phyloP scores from a whole-genome alignment of 2,329 filamentous ascomycete species.

The Aureobasidium namibiae region DNA sequence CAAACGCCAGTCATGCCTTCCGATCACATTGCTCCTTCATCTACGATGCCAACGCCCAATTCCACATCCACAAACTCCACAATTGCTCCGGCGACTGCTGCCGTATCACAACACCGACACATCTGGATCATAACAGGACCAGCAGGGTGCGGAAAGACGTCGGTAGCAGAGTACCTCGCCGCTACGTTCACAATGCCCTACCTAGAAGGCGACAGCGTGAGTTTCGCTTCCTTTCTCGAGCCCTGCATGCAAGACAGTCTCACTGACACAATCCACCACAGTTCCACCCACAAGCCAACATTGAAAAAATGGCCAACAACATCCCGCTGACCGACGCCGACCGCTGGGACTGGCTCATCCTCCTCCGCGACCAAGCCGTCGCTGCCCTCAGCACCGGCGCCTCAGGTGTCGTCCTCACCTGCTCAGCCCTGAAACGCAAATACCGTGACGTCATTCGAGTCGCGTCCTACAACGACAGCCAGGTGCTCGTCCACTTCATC shows the following conservation, averaged over 20 bases:
- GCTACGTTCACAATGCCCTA: conserved; percentile 36
- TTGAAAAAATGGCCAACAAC: conserved; percentile 79
- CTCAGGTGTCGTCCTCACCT: conserved; percentile 78
- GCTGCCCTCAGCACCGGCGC: conserved; percentile 22
- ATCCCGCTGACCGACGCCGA: conserved; percentile 84
- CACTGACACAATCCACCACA: conserved; percentile 17
- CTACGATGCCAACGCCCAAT: background rate
- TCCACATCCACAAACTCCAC: background rate
- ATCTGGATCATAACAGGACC: conserved; percentile 46
- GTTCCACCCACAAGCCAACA: conserved; percentile 43
- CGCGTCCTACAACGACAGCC: conserved; percentile 38
- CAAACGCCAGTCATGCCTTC: background rate
- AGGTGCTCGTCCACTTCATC: conserved; percentile 68
- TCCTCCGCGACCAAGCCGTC: conserved; percentile 39
- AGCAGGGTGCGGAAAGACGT: conserved; percentile 47
- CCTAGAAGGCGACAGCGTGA: conserved; percentile 45
- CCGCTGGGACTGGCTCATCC: conserved; percentile 88
- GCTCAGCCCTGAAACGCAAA: conserved; percentile 91
- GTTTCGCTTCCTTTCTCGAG: conserved; percentile 12
- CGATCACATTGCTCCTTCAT: background rate
- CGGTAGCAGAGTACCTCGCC: conserved; percentile 40
- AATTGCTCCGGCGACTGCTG: background rate
- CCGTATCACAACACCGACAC: conserved; percentile 32
- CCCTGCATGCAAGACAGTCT: background rate
- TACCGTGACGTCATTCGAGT: conserved; percentile 66